These are phyloP conservation scores for Salix udensis DNA, from an alignment of 345 rosid species.

Conservation along the genomic window DNA sequence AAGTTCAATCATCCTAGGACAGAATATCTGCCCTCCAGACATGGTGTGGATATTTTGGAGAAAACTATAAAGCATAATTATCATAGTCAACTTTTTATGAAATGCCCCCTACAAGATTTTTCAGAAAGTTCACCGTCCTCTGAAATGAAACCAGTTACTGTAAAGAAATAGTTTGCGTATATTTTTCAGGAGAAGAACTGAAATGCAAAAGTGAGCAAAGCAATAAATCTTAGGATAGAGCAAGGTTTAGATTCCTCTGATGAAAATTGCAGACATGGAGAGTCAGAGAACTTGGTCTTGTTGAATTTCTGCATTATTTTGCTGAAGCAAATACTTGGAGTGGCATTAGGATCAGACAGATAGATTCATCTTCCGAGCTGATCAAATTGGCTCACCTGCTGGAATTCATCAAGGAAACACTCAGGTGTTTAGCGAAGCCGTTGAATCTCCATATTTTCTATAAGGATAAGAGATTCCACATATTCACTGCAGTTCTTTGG, in stretches of 20 bases:
- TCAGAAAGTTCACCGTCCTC: neutral
- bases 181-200: neutral
- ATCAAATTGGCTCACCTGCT: constrained; percentile 53
- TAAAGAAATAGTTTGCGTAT: neutral
- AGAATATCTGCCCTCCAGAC: neutral
- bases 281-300: neutral
- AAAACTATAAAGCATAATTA: neutral
- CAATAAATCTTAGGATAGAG: neutral
- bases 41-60: neutral
- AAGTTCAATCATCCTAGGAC: neutral
- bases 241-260: neutral
- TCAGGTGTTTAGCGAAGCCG: constrained; percentile 49
- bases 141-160: neutral
- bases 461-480: constrained; percentile 51
- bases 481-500: neutral
- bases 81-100: neutral
- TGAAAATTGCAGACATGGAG: neutral
- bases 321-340: constrained; percentile 48
- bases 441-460: constrained; percentile 45
- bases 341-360: constrained; percentile 44
- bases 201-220: neutral
- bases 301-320: constrained; percentile 47
- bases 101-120: neutral
- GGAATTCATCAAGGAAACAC: constrained; percentile 45
- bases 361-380: constrained; percentile 42